Base-by-base conservation (phyloP, 1,139 yeast species). In the Arxiozyma bovina region DNA sequence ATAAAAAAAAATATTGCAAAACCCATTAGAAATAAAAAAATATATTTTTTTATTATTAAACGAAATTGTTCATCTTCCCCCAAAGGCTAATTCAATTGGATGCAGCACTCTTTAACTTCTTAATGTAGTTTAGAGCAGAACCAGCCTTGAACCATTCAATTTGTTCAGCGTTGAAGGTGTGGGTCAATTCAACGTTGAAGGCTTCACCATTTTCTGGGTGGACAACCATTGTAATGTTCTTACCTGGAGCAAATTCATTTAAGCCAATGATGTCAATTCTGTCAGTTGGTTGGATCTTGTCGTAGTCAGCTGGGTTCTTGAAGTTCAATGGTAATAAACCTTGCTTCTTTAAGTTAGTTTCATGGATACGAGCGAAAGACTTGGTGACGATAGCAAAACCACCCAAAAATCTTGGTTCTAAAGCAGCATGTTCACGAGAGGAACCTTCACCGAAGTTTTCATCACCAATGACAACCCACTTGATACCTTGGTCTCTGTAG, bases 381-480 rank as follows among this genome's bases (percentile, higher is more conserved):
- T 89, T 91, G 73, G 96, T 87, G 70, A 93, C 86, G 75, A 93
- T 90, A 66, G 97, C 96, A 72, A 86, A 88, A 71, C 95, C 99
- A 79, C 99, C 99, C 72, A 93, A 83, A 93, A 78, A 93, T 82
- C 99, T 87, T 78, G 99, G 99, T 81, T 91, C 96, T 73, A 93
- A 85, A 67, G 99, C 99, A 72, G 99, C 99, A 75, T 93, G 99
- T 79, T 93, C 99, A 84, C 99, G 90, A 68, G 98, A 91, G 59
- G 99, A 93, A 79, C 99, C 99, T 80, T 93, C 99, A 82, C 99
- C 99, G 70, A 90, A 88, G 81, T 93, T 93, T 77, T 93, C 97
- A 74, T 90, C 99, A 78, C 98, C 99, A 73, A 93, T 83, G 63
- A 93, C 99, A 76, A 91, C 97, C 99, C 99, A 93, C 71, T 78